phyloP scores from a whole-genome alignment of 805 yeast genomes.

The Metschnikowia dekortorum region DNA sequence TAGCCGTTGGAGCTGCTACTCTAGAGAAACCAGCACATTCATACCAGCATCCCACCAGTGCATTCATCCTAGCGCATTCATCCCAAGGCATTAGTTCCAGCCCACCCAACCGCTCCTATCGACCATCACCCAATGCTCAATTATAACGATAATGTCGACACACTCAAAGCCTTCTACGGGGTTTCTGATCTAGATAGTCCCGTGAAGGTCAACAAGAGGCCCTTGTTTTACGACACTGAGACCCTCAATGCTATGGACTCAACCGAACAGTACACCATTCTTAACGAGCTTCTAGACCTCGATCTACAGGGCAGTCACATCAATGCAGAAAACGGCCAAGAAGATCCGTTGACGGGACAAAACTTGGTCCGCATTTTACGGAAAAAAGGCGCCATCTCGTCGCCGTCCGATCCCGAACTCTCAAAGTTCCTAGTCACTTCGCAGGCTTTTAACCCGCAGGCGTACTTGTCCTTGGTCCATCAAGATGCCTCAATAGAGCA shows the following conservation, averaged over 20 bases:
- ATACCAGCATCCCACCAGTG: background rate
- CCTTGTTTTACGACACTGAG: conserved; percentile 14
- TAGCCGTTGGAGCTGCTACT: background rate
- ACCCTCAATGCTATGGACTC: conserved; percentile 18
- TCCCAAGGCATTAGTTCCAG: background rate
- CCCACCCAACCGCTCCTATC: background rate
- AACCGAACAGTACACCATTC: conserved; percentile 29
- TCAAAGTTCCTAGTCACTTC: conserved; percentile 33
- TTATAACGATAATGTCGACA: conserved; percentile 27
- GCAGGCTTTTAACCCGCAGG: conserved; percentile 31
- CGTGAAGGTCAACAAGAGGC: conserved; percentile 17
- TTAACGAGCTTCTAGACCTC: conserved; percentile 23
- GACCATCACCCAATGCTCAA: conserved; percentile 22
- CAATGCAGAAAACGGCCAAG: conserved; percentile 20
- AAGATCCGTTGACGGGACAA: conserved; percentile 33
- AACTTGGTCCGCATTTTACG: conserved; percentile 26
- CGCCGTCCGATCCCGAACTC: conserved; percentile 29
- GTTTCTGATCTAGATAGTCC: conserved; percentile 22
- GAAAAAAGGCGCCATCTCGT: conserved; percentile 20
- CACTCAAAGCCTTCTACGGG: conserved; percentile 28
- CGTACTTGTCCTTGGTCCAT: conserved; percentile 35
- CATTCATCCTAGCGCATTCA: background rate
- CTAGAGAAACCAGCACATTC: no score
- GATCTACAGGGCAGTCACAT: conserved; percentile 10
- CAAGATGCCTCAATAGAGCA: conserved; percentile 34